Evolutionary conservation across 1,284 basidiomycete genomes (phyloP), one percentile per base, ranked within the genome.

Genomic region (Malassezia japonica): DNA sequence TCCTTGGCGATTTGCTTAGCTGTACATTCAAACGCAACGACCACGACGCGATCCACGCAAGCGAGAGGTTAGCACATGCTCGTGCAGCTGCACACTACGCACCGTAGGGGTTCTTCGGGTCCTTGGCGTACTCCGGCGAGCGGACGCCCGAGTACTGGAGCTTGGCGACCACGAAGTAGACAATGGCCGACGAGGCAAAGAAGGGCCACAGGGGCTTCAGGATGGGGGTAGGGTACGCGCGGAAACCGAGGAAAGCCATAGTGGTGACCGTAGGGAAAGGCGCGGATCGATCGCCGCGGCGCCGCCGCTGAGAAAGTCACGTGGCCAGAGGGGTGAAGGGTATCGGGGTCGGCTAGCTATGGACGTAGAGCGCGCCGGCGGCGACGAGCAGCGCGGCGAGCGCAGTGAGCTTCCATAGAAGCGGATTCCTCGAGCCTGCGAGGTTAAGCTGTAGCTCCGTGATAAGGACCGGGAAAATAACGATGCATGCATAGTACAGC

Each of bases 41-140:
- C 24, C 18, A 8, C 9, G 7, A 29, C 7, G 28, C 28, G 28
- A 29, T 29, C 28, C 28, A 29, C 6, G 8, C 18, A n/a, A 44
- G 24, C 9, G 15, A 4, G 18, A 25, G 20, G 21, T 2, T 12
- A 27, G 40, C 10, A 18, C 27, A 16, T 12, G 18, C 23, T 24
- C 15, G 20, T 4, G 23, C 2, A 25, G 20, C 23, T 3, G 27
- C 5, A 40, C 21, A 29, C 32, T 32, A 50, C 56, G 42, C 38
- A 68, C 67, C 65, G 55, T 71, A 71, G 28, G 69, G 69, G 64
- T 71, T 71, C 48, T 64, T 65, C 16, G 69, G 67, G 58, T 71
- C 65, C 56, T 70, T 68, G 53, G 55, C 57, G 55, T 59, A 61
- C 55, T 66, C 65, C 34, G 55, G 57, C 48, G 65, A 68, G 34